Conservation (phyloP, 305 asterid genomes). For the Solanum hybrid region DNA sequence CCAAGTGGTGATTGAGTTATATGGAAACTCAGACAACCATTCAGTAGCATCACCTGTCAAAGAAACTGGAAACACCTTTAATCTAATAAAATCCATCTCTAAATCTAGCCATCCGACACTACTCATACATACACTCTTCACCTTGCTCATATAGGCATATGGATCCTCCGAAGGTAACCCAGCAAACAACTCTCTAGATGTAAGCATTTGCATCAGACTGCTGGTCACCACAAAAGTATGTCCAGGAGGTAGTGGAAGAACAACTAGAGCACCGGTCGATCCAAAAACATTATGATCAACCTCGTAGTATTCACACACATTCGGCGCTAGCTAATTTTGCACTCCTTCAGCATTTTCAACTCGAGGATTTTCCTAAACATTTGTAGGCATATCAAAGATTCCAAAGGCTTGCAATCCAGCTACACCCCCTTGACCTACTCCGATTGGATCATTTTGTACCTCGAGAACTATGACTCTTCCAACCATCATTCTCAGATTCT, state of each 20-base stretch:
- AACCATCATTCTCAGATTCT: not conserved
- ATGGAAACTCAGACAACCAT: not conserved
- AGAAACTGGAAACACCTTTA: not conserved
- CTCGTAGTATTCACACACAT: not conserved
- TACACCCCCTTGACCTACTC: not conserved
- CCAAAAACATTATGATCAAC: not conserved
- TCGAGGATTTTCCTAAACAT: not conserved
- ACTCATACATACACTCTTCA: not conserved
- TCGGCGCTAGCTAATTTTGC: not conserved
- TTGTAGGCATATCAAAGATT: not conserved
- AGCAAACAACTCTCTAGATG: no score
- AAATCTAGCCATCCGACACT: not conserved
- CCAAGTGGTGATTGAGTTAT: not conserved
- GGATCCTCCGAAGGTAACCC: no score
- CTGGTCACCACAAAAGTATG: no score
- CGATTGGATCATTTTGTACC: not conserved
- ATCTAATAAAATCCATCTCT: not conserved
- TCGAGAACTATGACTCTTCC: not conserved
- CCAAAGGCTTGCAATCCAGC: not conserved
- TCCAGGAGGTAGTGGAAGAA: not conserved
- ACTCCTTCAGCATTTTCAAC: no score
- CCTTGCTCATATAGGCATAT: no score
- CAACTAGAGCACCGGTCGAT: not conserved
- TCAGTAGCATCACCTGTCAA: not conserved
- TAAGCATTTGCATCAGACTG: no score